Evolutionary conservation across 1,284 basidiomycete genomes (phyloP), one percentile per base, ranked within the genome.

Genomic region (Sporisorium sorghi): DNA sequence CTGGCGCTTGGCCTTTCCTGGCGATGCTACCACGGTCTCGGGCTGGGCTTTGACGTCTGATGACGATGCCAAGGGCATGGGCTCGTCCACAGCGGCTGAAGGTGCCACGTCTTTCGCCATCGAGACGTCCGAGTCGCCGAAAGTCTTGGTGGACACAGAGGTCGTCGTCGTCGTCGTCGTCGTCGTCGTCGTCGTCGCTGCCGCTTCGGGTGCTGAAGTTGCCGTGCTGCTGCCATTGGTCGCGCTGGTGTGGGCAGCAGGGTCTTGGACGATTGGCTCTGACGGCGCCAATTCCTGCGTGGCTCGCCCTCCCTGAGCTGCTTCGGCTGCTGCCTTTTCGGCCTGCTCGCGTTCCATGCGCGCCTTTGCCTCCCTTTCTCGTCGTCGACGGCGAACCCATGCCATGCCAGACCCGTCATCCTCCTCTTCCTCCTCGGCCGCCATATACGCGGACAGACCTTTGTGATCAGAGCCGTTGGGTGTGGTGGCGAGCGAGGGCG

Each of bases 321-420:
- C 44, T 24, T 52, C 52, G 9, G 24, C 37, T 8, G 57, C 53
- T 17, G 58, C 55, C 47, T 56, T 49, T 26, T 67, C 57, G 19
- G 59, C 61, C 37, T 55, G 39, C 39, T 76, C 64, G 19, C 62
- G 58, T 23, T 68, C 69, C 39, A 54, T 28, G 15, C 65, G 61
- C 21, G 73, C 65, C 46, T 63, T 58, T 42, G 58, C 62, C 55
- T 69, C 63, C 23, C 70, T 61, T 42, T 67, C 66, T 44, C 71
- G 51, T 42, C 71, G 51, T 46, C 71, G 66, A 8, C 70, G 62
- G 37, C 70, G 62, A 6, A 65, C 72, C 72, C 72, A 74, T 7
- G 66, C 66, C 73, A 75, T 67, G 17, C 63, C 69, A 9, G 74
- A 73, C 14, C 58, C 71, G 43, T 79, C 71, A 39, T 70, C 77